phyloP scores from a whole-genome alignment of 1,284 basidiomycete species.

The Malassezia brasiliensis region DNA sequence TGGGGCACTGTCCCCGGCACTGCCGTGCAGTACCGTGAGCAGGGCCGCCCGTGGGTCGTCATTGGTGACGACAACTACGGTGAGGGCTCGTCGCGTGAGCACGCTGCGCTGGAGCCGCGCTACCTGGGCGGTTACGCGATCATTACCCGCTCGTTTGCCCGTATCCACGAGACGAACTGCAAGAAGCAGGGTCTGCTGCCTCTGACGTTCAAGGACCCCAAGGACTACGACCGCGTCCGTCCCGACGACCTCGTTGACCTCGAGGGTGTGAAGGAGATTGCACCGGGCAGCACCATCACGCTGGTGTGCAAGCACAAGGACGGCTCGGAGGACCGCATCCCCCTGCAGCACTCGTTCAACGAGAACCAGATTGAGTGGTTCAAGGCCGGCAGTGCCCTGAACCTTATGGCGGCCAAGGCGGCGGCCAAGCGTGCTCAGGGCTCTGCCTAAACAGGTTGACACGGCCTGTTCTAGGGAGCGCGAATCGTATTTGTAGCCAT shows the following conservation, averaged over 20 bases:
- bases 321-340: constrained; percentile 38
- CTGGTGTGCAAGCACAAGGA: constrained; percentile 45
- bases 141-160: constrained; percentile 91
- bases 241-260: constrained; percentile 41
- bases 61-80: constrained; percentile 76
- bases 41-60: constrained; percentile 88
- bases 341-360: constrained; percentile 45
- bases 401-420: constrained; percentile 42
- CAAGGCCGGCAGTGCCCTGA: constrained; percentile 44
- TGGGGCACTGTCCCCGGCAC: constrained; percentile 75
- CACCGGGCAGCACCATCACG: constrained; percentile 38
- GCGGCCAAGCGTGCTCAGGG: constrained; percentile 4
- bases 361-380: constrained; percentile 47
- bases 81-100: constrained; percentile 94
- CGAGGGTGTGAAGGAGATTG: constrained; percentile 37
- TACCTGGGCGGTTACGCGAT: constrained; percentile 92
- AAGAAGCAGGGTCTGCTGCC: constrained; percentile 54
- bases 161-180: constrained; percentile 95
- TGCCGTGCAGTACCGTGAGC: constrained; percentile 76
- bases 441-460: too few relatives aligned
- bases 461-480: too few relatives aligned
- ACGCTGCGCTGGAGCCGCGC: constrained; percentile 92
- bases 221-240: constrained; percentile 46
- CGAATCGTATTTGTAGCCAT: not conserved
- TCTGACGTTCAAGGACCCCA: constrained; percentile 39